Base-by-base conservation (phyloP, 768 basidiomycete species). In the Russula virescens region DNA sequence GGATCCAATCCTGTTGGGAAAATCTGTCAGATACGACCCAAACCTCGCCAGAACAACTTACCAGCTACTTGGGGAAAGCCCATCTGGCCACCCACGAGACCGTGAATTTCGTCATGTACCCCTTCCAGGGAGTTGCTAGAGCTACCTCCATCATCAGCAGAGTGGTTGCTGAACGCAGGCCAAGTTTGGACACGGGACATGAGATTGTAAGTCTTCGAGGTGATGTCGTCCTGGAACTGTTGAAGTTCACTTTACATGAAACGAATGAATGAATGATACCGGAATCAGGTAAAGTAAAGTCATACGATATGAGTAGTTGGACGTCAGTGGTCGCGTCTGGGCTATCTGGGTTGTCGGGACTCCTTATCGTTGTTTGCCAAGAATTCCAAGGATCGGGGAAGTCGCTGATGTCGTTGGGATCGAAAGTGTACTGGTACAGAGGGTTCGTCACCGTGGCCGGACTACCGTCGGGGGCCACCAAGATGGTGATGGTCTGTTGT, bases 91-190 rank as follows among this genome's bases (percentile, higher is more conserved):
- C 63, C 63, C 2, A 63, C 34, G 11, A 2, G 5, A 34, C 51
- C 61, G 59, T 83, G 81, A 23, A 83, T 74, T n/a, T 66, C 66
- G 62, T 81, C 80, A 58, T 83, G 81, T 52, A 82, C 76, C 21
- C 76, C 74, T 62, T 83, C 81, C 49, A 83, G 64, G 68, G 79
- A 80, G 73, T 78, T 80, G 52, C 74, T 75, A 34, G 70, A 64
- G 63, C 73, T 76, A 49, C 73, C 74, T 7, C 73, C 75, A 61
- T 77, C 74, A 3, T 71, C 75, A 0, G 66, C 58, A 0, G 74
- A 73, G 67, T 80, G 76, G 72, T 80, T 82, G 63, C 80, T 80
- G 72, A 83, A 82, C 1, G 69, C 73, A 1, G 71, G 63, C 79
- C 80, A 82, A 7, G 69, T 74, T 35, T 72, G 65, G 3, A 77